Evolutionary conservation across 2,329 filamentous ascomycete species (phyloP).

Genomic region (Elsinoe australis): DNA sequence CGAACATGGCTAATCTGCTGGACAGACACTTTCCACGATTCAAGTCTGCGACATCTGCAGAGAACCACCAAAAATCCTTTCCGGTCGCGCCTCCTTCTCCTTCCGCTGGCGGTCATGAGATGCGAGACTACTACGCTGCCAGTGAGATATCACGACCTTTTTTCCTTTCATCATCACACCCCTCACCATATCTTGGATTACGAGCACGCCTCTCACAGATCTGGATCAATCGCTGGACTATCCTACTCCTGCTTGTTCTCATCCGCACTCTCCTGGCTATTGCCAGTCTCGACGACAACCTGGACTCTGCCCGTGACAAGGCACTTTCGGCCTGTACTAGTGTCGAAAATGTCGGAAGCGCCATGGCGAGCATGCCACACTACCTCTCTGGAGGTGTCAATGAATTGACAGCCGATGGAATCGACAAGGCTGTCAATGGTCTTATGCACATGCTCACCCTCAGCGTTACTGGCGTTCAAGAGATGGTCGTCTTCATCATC

Average conservation of each 20-base stretch:
- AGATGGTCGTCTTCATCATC: slow-evolving; percentile 84
- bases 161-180: slow-evolving; percentile 19
- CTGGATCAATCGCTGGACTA: slow-evolving; percentile 96
- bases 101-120: slow-evolving; percentile 55
- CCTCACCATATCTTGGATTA: slow-evolving; percentile 87
- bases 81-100: slow-evolving; percentile 50
- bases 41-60: slow-evolving; percentile 41
- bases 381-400: slow-evolving; percentile 89
- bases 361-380: slow-evolving; percentile 97
- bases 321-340: slow-evolving; percentile 83
- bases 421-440: slow-evolving; percentile 71
- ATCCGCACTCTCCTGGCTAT: slow-evolving; percentile 72
- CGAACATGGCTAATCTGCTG: slow-evolving; percentile 19
- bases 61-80: slow-evolving; percentile 48
- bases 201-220: slow-evolving; percentile 84
- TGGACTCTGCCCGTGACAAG: slow-evolving; percentile 68
- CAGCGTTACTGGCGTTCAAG: slow-evolving; percentile 73
- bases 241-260: slow-evolving; percentile 79
- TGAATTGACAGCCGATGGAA: slow-evolving; percentile 67
- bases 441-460: slow-evolving; percentile 73
- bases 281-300: slow-evolving; percentile 61
- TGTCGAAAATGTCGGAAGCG: slow-evolving; percentile 86
- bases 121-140: slow-evolving; percentile 52
- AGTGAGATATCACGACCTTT: slow-evolving; percentile 53
- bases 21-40: slow-evolving; percentile 20